These are phyloP conservation scores for Trichoderma orchidacearum DNA, from an alignment of 495 filamentous ascomycete genomes.

Conservation along the genomic window DNA sequence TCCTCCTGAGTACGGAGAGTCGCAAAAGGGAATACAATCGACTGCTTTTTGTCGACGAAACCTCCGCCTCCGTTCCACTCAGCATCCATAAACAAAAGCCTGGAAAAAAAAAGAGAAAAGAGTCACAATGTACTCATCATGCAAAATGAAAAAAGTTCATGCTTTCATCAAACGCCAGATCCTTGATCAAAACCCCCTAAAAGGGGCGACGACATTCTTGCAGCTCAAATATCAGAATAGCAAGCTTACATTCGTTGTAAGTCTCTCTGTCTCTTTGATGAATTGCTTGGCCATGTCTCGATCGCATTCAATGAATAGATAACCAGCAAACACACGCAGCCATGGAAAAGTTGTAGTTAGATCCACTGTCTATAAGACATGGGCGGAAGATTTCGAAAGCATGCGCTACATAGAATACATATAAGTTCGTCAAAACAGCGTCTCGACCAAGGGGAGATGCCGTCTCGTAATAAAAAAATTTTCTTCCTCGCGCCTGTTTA, in stretches of 20 bases:
- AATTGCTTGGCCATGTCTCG: conserved; percentile 3
- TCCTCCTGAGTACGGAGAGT: too few relatives aligned
- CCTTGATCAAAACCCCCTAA: conserved; percentile 14
- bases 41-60: not conserved
- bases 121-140: not conserved
- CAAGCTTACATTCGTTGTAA: not conserved
- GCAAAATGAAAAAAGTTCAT: not conserved
- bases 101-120: not conserved
- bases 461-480: not conserved
- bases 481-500: not conserved
- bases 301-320: not conserved
- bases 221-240: not conserved
- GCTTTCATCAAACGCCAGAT: conserved; percentile 8
- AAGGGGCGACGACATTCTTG: conserved; percentile 12
- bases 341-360: not conserved
- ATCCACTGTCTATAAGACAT: not conserved
- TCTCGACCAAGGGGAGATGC: not conserved
- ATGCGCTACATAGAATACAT: conserved; percentile 1
- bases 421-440: not conserved
- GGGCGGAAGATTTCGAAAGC: not conserved
- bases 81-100: not conserved
- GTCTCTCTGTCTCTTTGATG: not conserved
- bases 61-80: not conserved
- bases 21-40: not conserved
- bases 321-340: not conserved